Evolutionary conservation across 2,329 filamentous ascomycete species (phyloP), one percentile per base, ranked within the genome.

Genomic region (Penicillium sp.): DNA sequence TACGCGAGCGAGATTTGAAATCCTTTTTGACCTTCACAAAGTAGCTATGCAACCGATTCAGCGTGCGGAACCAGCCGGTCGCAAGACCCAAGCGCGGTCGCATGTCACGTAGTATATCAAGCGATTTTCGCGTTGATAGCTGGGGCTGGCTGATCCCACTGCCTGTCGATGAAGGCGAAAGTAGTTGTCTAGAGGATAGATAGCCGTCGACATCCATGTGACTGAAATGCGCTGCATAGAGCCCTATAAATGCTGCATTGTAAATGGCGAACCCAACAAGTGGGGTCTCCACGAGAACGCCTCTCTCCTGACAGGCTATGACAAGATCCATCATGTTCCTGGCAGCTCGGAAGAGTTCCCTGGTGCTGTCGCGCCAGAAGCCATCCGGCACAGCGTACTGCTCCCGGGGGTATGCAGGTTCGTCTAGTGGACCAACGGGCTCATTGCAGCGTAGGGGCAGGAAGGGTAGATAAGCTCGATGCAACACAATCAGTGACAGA

Each of bases 401-500:
- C 18, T 79, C 74, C 2, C 73, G 62, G 1, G 76, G 68, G 48
- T 80, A 77, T 2, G 71, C 59, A 2, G 79, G 79, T 47, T 77
- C 76, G 58, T 83, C 81, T 35, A 82, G 61, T 0, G 81, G 81
- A 2, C 82, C 82, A 46, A 75, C 65, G 2, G 81, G 81, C 62
- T 78, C 77, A 21, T 69, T 64, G 61, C 75, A 77, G 18, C 74
- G 73, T 46, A 82, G 68, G 1, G 81, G 79, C 5, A 82, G 68
- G 63, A 82, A 83, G 0, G 81, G 80, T 14, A 84, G 68, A 60
- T 82, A 83, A 55, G 82, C 77, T 55, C 82, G 75, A 60, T 83
- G 79, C 5, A 84, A 73, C 52, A 81, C 76, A 48, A 83, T 79
- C 35, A 79, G 77, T 40, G 79, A 83, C 7, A 83, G 71, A 35